Conservation (phyloP, 139 green algal species). For the Prasinococcaceae sp. region DNA sequence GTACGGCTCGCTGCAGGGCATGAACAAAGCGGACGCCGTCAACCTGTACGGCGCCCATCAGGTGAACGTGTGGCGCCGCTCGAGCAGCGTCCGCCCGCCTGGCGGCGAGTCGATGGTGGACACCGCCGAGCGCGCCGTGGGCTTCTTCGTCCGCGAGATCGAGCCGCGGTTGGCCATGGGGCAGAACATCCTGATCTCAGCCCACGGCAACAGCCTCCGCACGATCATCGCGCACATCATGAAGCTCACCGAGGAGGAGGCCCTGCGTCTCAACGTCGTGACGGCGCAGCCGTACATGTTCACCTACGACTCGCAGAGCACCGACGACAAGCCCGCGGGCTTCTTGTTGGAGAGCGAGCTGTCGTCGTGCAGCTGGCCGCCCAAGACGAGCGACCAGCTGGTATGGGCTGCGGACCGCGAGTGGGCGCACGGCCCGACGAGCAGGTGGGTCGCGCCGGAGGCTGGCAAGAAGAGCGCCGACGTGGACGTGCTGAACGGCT, state of each 20-base stretch:
- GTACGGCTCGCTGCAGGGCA: constrained; percentile 22
- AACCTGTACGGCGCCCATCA: constrained; percentile 22
- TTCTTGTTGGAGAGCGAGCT: too few relatives aligned
- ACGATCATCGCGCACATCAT: constrained; percentile 14
- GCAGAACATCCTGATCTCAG: constrained; percentile 27
- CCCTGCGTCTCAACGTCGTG: constrained; percentile 11
- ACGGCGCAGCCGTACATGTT: neutral
- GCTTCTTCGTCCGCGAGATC: constrained; percentile 13
- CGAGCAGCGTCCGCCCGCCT: constrained; percentile 12
- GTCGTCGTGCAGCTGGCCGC: too few relatives aligned
- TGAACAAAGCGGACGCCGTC: constrained; percentile 25
- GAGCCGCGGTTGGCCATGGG: constrained; percentile 20
- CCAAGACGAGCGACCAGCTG: too few relatives aligned
- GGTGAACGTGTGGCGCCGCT: constrained; percentile 19
- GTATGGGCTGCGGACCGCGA: too few relatives aligned
- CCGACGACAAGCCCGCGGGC: too few relatives aligned
- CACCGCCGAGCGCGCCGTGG: constrained; percentile 17
- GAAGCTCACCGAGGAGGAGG: constrained; percentile 7
- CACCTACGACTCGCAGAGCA: too few relatives aligned
- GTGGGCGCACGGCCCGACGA: too few relatives aligned
- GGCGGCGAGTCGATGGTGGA: constrained; percentile 24
- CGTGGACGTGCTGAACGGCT: too few relatives aligned
- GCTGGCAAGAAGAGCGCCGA: too few relatives aligned
- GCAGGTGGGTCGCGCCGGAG: too few relatives aligned
- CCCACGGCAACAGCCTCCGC: constrained; percentile 30